phyloP scores from a whole-genome alignment of 441 rosid genomes.

The Euphorbia schlechtendalii region DNA sequence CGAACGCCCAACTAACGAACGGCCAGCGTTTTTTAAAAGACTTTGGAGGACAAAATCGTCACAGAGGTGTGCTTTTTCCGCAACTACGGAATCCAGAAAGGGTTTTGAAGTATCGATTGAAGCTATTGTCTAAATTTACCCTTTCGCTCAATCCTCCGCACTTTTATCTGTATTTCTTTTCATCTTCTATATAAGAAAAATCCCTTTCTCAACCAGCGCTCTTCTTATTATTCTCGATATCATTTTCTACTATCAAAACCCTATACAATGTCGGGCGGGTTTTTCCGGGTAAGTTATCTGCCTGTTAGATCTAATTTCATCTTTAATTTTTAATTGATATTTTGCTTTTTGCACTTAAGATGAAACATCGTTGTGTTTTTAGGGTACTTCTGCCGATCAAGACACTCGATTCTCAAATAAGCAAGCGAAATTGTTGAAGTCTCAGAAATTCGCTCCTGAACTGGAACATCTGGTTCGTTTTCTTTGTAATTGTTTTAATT shows the following conservation, averaged over 20 bases:
- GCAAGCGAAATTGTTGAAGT: conserved; percentile 88
- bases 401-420: conserved; percentile 98
- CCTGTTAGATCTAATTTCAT: neutral
- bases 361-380: neutral
- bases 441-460: conserved; percentile 88
- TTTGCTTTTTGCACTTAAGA: conserved; percentile 4
- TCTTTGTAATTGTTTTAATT: neutral
- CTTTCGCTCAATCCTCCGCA: neutral
- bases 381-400: conserved; percentile 99
- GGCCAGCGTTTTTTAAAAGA: too few species aligned
- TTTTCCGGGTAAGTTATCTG: conserved; percentile 54
- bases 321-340: conserved; percentile 6
- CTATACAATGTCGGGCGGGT: conserved; percentile 86
- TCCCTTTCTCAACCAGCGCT: neutral
- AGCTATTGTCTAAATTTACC: neutral
- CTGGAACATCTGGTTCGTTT: conserved; percentile 75
- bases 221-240: neutral
- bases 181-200: neutral
- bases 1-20: too few species aligned
- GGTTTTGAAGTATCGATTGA: neutral
- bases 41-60: neutral
- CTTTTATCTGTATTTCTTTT: neutral
- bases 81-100: neutral
- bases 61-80: neutral
- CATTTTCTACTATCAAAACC: conserved; percentile 23